These are phyloP conservation scores for Lasiodiplodia hormozganensis DNA, from an alignment of 2,329 filamentous ascomycete species.

Conservation along the genomic window DNA sequence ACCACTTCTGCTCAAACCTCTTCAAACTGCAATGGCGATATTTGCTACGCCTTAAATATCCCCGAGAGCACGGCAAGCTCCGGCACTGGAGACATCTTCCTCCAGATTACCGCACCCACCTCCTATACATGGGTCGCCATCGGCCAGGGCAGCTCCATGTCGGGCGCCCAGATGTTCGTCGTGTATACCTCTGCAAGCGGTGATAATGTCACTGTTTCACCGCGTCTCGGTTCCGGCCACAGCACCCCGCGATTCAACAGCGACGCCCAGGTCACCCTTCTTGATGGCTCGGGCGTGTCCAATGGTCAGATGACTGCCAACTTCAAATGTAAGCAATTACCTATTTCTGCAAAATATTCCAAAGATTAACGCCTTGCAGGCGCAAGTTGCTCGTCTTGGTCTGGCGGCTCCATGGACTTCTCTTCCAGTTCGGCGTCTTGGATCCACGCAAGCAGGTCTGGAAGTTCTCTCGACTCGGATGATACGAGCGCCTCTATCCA, in stretches of 20 bases:
- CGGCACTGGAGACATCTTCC: conserved; percentile 62
- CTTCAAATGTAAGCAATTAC: conserved; percentile 55
- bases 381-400: conserved; percentile 61
- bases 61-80: conserved; percentile 59
- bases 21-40: conserved; percentile 32
- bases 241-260: conserved; percentile 51
- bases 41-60: conserved; percentile 62
- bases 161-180: conserved; percentile 64
- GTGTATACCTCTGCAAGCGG: conserved; percentile 61
- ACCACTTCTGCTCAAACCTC: conserved; percentile 26
- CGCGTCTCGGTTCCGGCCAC: conserved; percentile 56
- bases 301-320: conserved; percentile 63
- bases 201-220: conserved; percentile 64
- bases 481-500: conserved; percentile 51
- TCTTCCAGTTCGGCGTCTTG: conserved; percentile 52
- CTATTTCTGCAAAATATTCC: background rate
- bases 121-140: conserved; percentile 62
- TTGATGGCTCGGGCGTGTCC: conserved; percentile 61
- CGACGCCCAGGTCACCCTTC: conserved; percentile 53
- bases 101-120: conserved; percentile 63
- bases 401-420: conserved; percentile 60
- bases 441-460: conserved; percentile 59
- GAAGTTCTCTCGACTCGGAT: conserved; percentile 57
- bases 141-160: conserved; percentile 63
- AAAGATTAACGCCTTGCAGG: conserved; percentile 39